Percentiles rank a stretch among this genome's conserved stretches.
Conservation (phyloP, 2,329 filamentous ascomycete species). For the Aspergillus neotritici region DNA sequence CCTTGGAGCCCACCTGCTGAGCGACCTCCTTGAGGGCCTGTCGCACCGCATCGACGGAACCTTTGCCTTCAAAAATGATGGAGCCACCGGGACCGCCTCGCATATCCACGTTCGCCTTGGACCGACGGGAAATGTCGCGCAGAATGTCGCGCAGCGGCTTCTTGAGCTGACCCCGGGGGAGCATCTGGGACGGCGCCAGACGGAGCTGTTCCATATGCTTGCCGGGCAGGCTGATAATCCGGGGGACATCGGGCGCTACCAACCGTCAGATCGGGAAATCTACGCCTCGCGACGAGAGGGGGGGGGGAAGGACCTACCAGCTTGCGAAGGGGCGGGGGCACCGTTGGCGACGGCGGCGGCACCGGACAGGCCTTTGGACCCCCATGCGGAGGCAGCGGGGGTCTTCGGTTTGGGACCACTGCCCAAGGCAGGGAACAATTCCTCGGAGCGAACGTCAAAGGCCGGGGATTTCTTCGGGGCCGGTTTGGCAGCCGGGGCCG, state of each 20-base stretch:
- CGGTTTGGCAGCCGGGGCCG: constrained; percentile 38
- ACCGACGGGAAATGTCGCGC: constrained; percentile 87
- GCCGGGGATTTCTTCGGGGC: constrained; percentile 39
- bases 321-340: constrained; percentile 50
- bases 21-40: constrained; percentile 86
- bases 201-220: constrained; percentile 72
- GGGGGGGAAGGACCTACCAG: constrained; percentile 39
- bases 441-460: constrained; percentile 80
- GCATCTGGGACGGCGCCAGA: constrained; percentile 69
- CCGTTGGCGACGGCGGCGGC: constrained; percentile 40
- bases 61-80: constrained; percentile 77
- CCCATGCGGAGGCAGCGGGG: constrained; percentile 69
- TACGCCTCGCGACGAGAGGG: too few species aligned
- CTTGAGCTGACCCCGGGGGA: constrained; percentile 71
- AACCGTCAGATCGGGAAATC: constrained; percentile 27
- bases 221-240: constrained; percentile 69
- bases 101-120: constrained; percentile 78
- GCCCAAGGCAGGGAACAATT: constrained; percentile 89
- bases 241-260: constrained; percentile 45
- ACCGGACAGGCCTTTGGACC: constrained; percentile 52
- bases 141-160: constrained; percentile 79
- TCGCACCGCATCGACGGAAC: constrained; percentile 75
- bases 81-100: constrained; percentile 65
- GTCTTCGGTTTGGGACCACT: constrained; percentile 58
- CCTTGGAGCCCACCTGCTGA: constrained; percentile 79